Evolutionary conservation across 2,329 filamentous ascomycete species (phyloP), one percentile per base, ranked within the genome.

Genomic region (Aureobasidium sp.): DNA sequence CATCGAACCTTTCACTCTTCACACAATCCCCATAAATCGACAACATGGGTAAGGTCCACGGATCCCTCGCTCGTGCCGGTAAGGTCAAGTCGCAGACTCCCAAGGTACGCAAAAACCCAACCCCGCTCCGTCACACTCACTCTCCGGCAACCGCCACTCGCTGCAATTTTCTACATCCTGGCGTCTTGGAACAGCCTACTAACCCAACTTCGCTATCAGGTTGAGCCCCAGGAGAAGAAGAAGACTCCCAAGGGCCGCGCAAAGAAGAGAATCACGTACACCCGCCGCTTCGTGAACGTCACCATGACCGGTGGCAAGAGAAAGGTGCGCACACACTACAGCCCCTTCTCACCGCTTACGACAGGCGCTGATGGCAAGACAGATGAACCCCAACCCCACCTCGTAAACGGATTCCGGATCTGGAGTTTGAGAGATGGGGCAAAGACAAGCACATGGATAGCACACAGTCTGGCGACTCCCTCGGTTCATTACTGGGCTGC

Each of bases 81-180:
- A 95, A 95, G 83, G 90, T 95, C 84, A 94, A 95, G 86, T 91
- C 88, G 78, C 88, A 91, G 78, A 91, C 87, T 67, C 87, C 87
- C 70, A 90, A 91, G 84, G 86, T 90, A 81, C 74, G 81, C n/a
- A 74, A 62, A 59, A 14, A 34, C 44, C 42, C 37, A 53, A 35
- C 40, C 45, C 39, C 40, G 44, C 56, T 56, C 30, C 57, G 51
- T 53, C 38, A 62, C 55, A 56, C 45, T 50, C 55, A 56, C 45
- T 50, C 58, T 48, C 53, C 59, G 30, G 57, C 53, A 57, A 56
- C n/a, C 60, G 58, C 59, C 52, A 59, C 47, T 54, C 60, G 29
- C 68, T 66, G 45, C 47, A 35, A 21, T 16, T 29, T n/a, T 27
- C n/a, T n/a, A n/a, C 50, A 48, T 17, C 27, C 22, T 6, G 32